Evolutionary conservation across 1,284 basidiomycete genomes (phyloP).

Genomic region (Sporisorium graminicola): DNA sequence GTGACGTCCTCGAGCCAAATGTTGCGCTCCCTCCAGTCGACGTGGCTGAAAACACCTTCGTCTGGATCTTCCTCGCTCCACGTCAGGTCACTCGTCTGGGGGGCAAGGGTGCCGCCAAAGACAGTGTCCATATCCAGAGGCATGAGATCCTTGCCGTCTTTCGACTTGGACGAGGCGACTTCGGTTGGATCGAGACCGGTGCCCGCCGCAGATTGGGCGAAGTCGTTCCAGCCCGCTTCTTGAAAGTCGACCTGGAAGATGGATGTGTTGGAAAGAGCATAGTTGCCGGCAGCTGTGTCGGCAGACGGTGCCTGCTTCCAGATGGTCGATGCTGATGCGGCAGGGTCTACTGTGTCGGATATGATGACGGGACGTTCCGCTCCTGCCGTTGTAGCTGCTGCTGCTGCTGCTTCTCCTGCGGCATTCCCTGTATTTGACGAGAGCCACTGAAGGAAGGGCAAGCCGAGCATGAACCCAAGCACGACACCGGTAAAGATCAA

Average conservation of each 20-base stretch:
- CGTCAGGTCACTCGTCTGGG: constrained; percentile 40
- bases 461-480: constrained; percentile 33
- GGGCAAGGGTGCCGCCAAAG: constrained; percentile 51
- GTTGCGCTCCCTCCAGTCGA: constrained; percentile 48
- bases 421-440: constrained; percentile 19
- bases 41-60: constrained; percentile 61
- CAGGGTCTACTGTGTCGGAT: not conserved
- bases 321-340: constrained; percentile 1
- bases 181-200: constrained; percentile 21
- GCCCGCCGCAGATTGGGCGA: constrained; percentile 25
- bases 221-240: constrained; percentile 42
- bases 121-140: constrained; percentile 53
- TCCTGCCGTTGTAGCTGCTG: not conserved
- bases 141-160: constrained; percentile 37
- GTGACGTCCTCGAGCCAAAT: constrained; percentile 64
- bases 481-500: constrained; percentile 42
- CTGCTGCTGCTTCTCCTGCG: not conserved
- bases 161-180: constrained; percentile 31
- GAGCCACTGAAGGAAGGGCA: constrained; percentile 52
- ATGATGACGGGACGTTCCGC: not conserved
- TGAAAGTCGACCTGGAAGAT: constrained; percentile 46
- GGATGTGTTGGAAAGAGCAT: constrained; percentile 31
- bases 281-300: constrained; percentile 40
- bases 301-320: constrained; percentile 40
- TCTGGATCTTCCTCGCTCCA: constrained; percentile 58